A percentile compares a stretch with the other conserved stretches of the same genome.
These are phyloP conservation scores for Elongisporangium prolatum DNA, from an alignment of 352 stramenopile genomes.

Conservation along the genomic window DNA sequence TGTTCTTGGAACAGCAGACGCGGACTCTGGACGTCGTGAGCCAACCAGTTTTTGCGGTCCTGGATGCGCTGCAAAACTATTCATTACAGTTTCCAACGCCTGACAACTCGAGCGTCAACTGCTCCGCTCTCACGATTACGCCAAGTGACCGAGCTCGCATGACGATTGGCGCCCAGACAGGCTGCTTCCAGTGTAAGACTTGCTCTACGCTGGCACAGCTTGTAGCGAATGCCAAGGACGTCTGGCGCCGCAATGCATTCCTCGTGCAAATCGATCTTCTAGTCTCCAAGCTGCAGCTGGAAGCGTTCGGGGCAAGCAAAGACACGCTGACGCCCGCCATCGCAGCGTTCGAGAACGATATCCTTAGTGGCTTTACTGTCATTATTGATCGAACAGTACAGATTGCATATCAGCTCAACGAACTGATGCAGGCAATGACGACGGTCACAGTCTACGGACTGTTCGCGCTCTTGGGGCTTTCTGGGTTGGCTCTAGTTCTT, in stretches of 20 bases:
- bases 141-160: constrained; percentile 43
- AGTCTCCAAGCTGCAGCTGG: constrained; percentile 31
- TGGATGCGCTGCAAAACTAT: constrained; percentile 27
- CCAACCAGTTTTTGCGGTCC: constrained; percentile 32
- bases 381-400: constrained; percentile 9
- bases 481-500: constrained; percentile 21
- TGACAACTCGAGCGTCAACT: constrained; percentile 21
- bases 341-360: constrained; percentile 18
- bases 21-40: constrained; percentile 24
- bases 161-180: constrained; percentile 40
- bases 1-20: constrained; percentile 45
- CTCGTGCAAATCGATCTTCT: constrained; percentile 55
- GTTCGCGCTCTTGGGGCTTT: constrained; percentile 24
- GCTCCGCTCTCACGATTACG: constrained; percentile 39
- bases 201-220: constrained; percentile 34
- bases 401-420: constrained; percentile 20
- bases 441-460: constrained; percentile 26
- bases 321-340: constrained; percentile 24
- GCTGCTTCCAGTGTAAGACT: constrained; percentile 62
- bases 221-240: constrained; percentile 22
- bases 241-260: constrained; percentile 41
- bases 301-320: constrained; percentile 21
- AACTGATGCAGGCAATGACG: constrained; percentile 20
- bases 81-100: constrained; percentile 49
- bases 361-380: constrained; percentile 19